phyloP scores from a whole-genome alignment of 805 yeast species.

The Wickerhamomyces sydowiorum region DNA sequence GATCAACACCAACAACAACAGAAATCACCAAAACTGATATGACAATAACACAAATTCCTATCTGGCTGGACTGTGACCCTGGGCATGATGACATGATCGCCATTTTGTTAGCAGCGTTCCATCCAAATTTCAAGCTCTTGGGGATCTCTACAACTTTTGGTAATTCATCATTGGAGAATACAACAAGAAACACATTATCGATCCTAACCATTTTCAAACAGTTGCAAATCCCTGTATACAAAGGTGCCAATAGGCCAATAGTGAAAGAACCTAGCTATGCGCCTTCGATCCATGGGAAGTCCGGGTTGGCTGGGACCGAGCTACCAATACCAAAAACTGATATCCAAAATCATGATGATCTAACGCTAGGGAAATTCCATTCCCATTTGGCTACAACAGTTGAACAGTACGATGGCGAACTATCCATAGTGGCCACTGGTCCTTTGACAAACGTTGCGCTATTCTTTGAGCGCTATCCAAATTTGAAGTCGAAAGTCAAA shows the following conservation, averaged over 20 bases:
- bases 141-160: conserved; percentile 36
- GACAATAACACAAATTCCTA: conserved; percentile 37
- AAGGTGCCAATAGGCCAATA: conserved; percentile 60
- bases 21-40: too few species aligned
- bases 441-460: conserved; percentile 68
- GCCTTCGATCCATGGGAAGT: conserved; percentile 61
- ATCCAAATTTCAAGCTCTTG: conserved; percentile 36
- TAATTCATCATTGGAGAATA: conserved; percentile 38
- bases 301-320: conserved; percentile 77
- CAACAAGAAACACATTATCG: conserved; percentile 66
- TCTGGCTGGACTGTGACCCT: conserved; percentile 92
- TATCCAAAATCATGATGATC: conserved; percentile 29
- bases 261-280: conserved; percentile 45
- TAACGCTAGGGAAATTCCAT: conserved; percentile 12
- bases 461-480: conserved; percentile 51
- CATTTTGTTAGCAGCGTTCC: conserved; percentile 52
- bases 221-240: conserved; percentile 53
- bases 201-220: conserved; percentile 54
- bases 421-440: conserved; percentile 70
- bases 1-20: too few species aligned
- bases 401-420: conserved; percentile 34
- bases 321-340: conserved; percentile 43
- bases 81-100: conserved; percentile 89
- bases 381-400: conserved; percentile 27
- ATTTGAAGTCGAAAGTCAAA: conserved; percentile 40